Evolutionary conservation across 305 asterid species (phyloP), one percentile per base, ranked within the genome.

Genomic region (Striga hermonthica): DNA sequence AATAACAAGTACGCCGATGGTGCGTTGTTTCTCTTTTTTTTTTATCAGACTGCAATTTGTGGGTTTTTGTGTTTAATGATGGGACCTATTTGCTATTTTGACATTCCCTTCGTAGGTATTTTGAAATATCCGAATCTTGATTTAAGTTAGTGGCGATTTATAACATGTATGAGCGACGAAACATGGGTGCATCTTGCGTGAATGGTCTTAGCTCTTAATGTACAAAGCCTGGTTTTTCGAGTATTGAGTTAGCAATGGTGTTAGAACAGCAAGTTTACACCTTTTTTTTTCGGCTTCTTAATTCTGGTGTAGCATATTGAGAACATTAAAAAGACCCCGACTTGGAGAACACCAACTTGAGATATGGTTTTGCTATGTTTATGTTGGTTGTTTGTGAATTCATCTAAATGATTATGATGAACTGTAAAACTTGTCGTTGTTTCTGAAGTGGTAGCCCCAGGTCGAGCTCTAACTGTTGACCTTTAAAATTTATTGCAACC

Each of bases 1-100:
- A 87, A 83, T 81, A 83, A 75, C 57, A 86, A 80, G 73, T 75
- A 78, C 15, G 79, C 93, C 5, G 86, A 87, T 62, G 95, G 95
- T 85, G 28, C 49, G 76, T 45, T 54, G 7, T 49, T 71, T 11
- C 44, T 28, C 44, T 13, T 39, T 54, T 54, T 13, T 39, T 54
- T 54, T 28, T 22, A 22, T 22, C 38, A 13, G 39, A 7, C 59
- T 3, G 58, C 7, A 34, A 36, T 57, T 69, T 28, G 2, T 62
- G 28, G 61, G 43, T 44, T 36, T 39, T 61, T 45, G 9, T 15
- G 49, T 41, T 62, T 34, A 13, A 34, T 43, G 28, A n/a, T 38
- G 62, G 62, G 16, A 45, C 54, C 10, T 6, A 7, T 41, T 10
- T 41, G 47, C 8, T 52, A 3, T 9, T 8, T 54, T 34, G 1